phyloP scores from a whole-genome alignment of 176 grass and related monocot species.

The Eremochloa ophiuroides region DNA sequence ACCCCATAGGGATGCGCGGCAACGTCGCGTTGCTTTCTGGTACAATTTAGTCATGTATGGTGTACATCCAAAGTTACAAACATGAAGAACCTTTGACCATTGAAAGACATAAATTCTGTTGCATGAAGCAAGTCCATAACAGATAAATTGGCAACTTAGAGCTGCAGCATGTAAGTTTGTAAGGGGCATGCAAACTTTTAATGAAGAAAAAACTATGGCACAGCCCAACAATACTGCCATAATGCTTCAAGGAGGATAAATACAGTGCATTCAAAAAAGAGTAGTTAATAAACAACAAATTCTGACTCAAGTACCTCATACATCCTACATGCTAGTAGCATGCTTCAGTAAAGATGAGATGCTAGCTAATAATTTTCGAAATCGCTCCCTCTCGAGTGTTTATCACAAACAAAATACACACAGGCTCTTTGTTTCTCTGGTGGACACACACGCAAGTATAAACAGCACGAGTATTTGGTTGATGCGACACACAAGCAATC shows the following conservation, averaged over 20 bases:
- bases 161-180: neutral
- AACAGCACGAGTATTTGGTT: neutral
- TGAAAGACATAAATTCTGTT: conserved; percentile 1
- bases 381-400: neutral
- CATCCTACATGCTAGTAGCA: neutral
- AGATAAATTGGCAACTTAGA: neutral
- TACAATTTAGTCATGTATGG: neutral
- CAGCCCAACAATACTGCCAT: neutral
- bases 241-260: conserved; percentile 7
- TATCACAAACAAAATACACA: neutral
- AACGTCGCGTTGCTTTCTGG: no score
- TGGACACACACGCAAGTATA: neutral
- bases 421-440: neutral
- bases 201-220: neutral
- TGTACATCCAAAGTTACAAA: neutral
- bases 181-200: neutral
- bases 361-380: neutral
- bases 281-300: neutral
- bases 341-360: neutral
- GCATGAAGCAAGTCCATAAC: neutral
- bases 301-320: no score
- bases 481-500: neutral
- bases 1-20: no score
- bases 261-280: neutral
- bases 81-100: neutral